Percentiles rank a stretch among this genome's conserved stretches.
Evolutionary conservation across 208 protist genomes (phyloP).

Genomic region (Trypanosoma caninum): DNA sequence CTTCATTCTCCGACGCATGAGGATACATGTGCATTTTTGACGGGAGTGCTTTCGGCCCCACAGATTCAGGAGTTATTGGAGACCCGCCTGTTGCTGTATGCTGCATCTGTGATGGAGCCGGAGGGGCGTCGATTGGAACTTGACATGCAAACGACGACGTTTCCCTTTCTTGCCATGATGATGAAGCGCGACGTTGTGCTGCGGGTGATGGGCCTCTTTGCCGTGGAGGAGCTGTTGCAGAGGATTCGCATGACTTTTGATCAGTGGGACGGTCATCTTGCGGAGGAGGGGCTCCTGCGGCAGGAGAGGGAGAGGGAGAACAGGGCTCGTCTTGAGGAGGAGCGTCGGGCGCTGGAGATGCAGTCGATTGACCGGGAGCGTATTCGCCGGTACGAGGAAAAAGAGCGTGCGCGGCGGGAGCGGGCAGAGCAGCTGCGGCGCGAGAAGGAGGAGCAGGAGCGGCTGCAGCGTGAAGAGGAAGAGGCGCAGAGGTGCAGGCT

Average conservation of each 20-base stretch:
- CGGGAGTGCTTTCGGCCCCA: constrained; percentile 41
- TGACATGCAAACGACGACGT: constrained; percentile 50
- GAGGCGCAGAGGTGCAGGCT: constrained; percentile 8
- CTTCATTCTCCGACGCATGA: constrained; percentile 79
- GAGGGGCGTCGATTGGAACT: constrained; percentile 44
- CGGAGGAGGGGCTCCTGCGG: constrained; percentile 56
- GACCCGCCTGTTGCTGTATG: constrained; percentile 57
- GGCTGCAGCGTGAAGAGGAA: constrained; percentile 12
- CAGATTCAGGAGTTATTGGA: constrained; percentile 39
- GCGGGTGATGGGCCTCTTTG: constrained; percentile 49
- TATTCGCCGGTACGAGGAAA: constrained; percentile 41
- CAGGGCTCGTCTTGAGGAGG: constrained; percentile 40
- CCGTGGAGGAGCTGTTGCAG: constrained; percentile 35
- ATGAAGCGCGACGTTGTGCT: constrained; percentile 54
- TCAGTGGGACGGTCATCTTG: constrained; percentile 57
- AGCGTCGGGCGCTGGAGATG: constrained; percentile 38
- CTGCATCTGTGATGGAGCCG: constrained; percentile 42
- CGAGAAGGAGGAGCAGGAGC: constrained; percentile 21
- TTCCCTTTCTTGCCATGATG: constrained; percentile 60
- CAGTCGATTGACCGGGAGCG: constrained; percentile 54
- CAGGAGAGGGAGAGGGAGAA: constrained; percentile 62
- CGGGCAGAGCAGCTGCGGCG: constrained; percentile 5
- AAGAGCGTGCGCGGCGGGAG: constrained; percentile 4
- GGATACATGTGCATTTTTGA: constrained; percentile 56
- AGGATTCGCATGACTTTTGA: constrained; percentile 51